Base-by-base conservation (phyloP, 2,329 filamentous ascomycete genomes). In the Thermothelomyces thermophilus region DNA sequence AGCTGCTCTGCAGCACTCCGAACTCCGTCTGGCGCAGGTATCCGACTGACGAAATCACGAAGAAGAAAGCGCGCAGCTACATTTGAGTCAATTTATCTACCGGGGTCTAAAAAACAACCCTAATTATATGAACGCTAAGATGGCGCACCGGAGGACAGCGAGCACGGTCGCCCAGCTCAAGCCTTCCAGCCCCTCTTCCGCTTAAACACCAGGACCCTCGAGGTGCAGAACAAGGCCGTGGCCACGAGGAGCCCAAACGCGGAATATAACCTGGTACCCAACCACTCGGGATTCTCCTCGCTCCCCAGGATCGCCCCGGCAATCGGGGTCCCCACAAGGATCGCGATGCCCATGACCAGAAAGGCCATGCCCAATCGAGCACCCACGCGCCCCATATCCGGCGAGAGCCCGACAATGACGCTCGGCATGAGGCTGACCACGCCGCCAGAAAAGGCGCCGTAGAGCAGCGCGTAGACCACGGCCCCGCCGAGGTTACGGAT, bases 321-420 rank as follows among this genome's bases (percentile, higher is more conserved):
- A 68, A 62, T 76, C 64, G 55, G 72, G 62, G 55, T 82, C 0
- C 69, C 68, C 1, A 79, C 55, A 68, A 83, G 58, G 67, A 80
- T 52, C 68, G 79, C 19, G 64, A 81, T 60, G 68, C 68, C 67
- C 5, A 59, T 50, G 9, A 63, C 33, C 9, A 62, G 47, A 17
- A 70, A 70, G 3, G 52, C 58, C 67, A 73, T 72, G 4, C 72
- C 72, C 58, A 74, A 66, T 34, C 72, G 56, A 1, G 68, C 68
- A 3, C 71, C 72, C 2, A 70, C 53, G 1, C 57, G 56, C 13
- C 62, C 57, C 56, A 68, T 60, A 36, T 74, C 70, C 2, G 63
- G 60, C 4, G 67, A 63, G 31, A 72, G 51, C 2, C 53, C 54
- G 19, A 68, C 63, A 14, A 73, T 61, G 8, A 68, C 66, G n/a